Evolutionary conservation across 192 early-diverging fungal genomes (phyloP), one percentile per base, ranked within the genome.

Genomic region (Gaertneriomyces semiglobifer): DNA sequence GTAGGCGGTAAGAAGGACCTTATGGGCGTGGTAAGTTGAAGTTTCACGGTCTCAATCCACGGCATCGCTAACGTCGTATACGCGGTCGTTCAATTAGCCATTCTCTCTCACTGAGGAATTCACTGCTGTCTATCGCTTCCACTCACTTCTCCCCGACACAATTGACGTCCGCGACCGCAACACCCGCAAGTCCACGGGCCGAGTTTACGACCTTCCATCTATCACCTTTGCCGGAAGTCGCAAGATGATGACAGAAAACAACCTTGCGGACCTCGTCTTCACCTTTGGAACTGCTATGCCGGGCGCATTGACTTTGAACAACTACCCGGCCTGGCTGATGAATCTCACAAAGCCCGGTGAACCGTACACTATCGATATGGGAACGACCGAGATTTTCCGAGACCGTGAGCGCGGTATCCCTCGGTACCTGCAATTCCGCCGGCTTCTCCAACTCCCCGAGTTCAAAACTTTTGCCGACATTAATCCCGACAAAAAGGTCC

Each of bases 351-450:
- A 61, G n/a, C 73, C 69, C 1, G 56, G 14, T 33, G 63, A 71
- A 40, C 45, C 66, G n/a, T 54, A 11, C 18, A 14, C 39, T 44
- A 38, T 74, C 10, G 73, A 74, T 51, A 16, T 74, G 6, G 61
- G 69, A 10, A 66, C 58, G 39, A 66, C 71, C 39, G 73, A 75
- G n/a, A 33, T 75, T 19, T 38, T 62, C 51, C 74, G 74, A 39
- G 74, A 75, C 64, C 60, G 74, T 10, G 74, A 75, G 58, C 62
- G 74, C 18, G 69, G 70, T 5, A 51, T 75, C 41, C 64, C 68
- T 4, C 54, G 69, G 10, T 75, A 75, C 74, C 10, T 60, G 11
- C 39, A 57, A 57, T 57, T 66, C 74, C 70, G 74, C 46, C 25
- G 51, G 4, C 16, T 50, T 39, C 14, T 75, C 9, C 40, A 38